Percentiles rank a stretch among this genome's conserved stretches.
Evolutionary conservation across 2,329 filamentous ascomycete species (phyloP).

Genomic region (Cytospora mali): DNA sequence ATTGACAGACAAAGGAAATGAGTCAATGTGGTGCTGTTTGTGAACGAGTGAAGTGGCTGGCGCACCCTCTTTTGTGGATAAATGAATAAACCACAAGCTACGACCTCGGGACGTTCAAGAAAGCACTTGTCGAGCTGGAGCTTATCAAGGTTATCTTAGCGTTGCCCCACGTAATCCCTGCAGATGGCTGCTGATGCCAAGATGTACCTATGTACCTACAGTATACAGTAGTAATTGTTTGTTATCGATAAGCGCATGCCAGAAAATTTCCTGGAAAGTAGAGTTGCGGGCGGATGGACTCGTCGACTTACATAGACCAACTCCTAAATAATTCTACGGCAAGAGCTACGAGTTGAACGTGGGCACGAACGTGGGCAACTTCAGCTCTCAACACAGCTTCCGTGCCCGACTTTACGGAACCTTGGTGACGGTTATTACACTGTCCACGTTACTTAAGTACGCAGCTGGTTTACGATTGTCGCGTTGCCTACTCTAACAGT

Average conservation of each 20-base stretch:
- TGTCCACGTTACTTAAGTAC: background rate
- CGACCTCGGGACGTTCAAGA: background rate
- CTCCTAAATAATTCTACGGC: background rate
- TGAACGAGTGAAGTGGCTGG: background rate
- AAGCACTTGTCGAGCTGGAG: background rate
- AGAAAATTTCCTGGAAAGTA: background rate
- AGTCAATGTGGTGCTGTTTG: background rate
- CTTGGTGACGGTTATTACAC: background rate
- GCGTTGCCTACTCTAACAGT: background rate
- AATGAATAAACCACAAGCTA: background rate
- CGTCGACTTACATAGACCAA: background rate
- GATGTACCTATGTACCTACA: background rate
- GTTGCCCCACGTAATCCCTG: constrained; percentile 14
- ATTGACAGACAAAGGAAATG: background rate
- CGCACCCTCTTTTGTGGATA: background rate
- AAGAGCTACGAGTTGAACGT: background rate
- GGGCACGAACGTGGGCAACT: too few relatives aligned
- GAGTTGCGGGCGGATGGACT: background rate
- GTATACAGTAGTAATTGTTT: background rate
- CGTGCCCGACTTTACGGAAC: background rate
- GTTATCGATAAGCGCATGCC: background rate
- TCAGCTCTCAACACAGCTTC: background rate
- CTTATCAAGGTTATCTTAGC: constrained; percentile 29
- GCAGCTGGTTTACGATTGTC: background rate
- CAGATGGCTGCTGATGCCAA: background rate